A percentile compares a stretch with the other conserved stretches of the same genome.
phyloP scores from a whole-genome alignment of 495 filamentous ascomycete species.

The Xylaria cubensis region DNA sequence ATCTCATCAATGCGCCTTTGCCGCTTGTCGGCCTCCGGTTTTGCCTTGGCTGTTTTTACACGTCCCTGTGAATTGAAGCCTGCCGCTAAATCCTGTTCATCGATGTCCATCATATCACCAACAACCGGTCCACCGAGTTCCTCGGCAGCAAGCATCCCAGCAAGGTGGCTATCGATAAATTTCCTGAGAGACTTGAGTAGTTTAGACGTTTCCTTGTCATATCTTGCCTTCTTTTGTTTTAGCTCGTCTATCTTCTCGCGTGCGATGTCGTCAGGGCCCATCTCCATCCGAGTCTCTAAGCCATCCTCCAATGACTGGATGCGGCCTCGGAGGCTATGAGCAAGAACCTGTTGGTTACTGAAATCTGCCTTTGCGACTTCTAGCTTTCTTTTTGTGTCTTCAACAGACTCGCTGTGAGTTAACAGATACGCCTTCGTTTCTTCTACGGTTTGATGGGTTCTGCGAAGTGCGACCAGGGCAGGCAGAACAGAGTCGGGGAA shows the following conservation, averaged over 20 bases:
- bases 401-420: constrained; percentile 61
- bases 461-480: constrained; percentile 71
- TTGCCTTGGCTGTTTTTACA: constrained; percentile 64
- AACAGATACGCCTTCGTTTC: constrained; percentile 66
- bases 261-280: constrained; percentile 62
- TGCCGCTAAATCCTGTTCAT: constrained; percentile 61
- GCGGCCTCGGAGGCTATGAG: constrained; percentile 53
- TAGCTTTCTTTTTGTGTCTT: constrained; percentile 58
- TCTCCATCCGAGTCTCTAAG: constrained; percentile 61
- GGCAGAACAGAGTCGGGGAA: constrained; percentile 70
- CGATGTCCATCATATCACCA: constrained; percentile 72
- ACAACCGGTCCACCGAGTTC: constrained; percentile 85
- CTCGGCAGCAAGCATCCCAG: constrained; percentile 83
- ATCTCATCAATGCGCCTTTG: constrained; percentile 80
- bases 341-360: constrained; percentile 68
- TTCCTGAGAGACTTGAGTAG: constrained; percentile 68
- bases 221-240: constrained; percentile 60
- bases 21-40: constrained; percentile 53
- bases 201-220: constrained; percentile 60
- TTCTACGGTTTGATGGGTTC: constrained; percentile 65
- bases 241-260: constrained; percentile 64
- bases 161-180: constrained; percentile 78
- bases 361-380: constrained; percentile 66
- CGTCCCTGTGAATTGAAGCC: constrained; percentile 78
- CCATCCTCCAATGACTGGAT: constrained; percentile 59